Conservation (phyloP, 1,284 basidiomycete species). For the Pisolithus thermaeus region DNA sequence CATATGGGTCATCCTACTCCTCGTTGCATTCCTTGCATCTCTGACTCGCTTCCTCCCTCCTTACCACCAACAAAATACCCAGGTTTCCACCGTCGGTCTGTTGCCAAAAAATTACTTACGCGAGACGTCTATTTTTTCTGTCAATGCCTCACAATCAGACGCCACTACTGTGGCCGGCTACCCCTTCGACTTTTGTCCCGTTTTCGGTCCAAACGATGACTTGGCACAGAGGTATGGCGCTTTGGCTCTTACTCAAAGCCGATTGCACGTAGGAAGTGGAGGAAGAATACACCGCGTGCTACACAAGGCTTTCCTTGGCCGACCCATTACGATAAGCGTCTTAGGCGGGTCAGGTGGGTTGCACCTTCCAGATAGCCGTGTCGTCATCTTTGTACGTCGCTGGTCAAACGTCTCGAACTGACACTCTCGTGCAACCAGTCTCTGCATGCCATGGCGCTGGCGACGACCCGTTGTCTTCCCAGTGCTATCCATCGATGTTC, state of each 20-base stretch:
- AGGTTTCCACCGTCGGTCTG: constrained; percentile 45
- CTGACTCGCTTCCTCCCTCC: constrained; percentile 55
- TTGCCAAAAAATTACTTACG: constrained; percentile 63
- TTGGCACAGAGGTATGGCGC: constrained; percentile 76
- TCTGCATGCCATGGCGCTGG: constrained; percentile 92
- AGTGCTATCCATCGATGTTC: constrained; percentile 86
- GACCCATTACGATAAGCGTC: constrained; percentile 86
- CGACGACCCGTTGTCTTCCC: constrained; percentile 80
- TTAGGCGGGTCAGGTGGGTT: constrained; percentile 82
- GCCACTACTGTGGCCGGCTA: constrained; percentile 26
- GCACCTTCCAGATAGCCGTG: not conserved
- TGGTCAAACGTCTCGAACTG: not conserved
- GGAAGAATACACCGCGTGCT: constrained; percentile 80
- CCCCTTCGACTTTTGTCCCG: constrained; percentile 89
- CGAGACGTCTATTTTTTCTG: constrained; percentile 12
- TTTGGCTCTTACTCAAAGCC: constrained; percentile 69
- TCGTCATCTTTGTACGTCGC: not conserved
- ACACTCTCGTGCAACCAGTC: constrained; percentile 39
- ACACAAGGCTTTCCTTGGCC: constrained; percentile 78
- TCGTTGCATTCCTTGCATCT: constrained; percentile 50
- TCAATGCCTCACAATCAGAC: constrained; percentile 41
- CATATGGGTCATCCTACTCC: constrained; percentile 63
- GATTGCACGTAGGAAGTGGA: constrained; percentile 79
- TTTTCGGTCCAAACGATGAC: constrained; percentile 76
- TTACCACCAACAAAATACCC: constrained; percentile 19